These are phyloP conservation scores for Periglandula ipomoeae DNA, from an alignment of 2,329 filamentous ascomycete genomes.

Conservation along the genomic window DNA sequence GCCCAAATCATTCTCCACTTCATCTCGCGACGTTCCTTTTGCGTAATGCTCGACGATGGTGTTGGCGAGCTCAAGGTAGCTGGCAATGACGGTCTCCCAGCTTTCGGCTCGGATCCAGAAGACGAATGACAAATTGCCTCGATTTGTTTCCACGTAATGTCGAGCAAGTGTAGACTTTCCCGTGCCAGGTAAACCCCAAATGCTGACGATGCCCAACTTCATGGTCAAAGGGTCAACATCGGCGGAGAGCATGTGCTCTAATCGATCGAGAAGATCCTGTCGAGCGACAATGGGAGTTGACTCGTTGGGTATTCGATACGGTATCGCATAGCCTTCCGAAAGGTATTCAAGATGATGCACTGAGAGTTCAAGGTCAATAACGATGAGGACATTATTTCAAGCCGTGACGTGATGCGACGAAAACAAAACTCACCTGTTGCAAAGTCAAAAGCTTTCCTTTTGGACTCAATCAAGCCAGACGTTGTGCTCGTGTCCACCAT, in stretches of 20 bases:
- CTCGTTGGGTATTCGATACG: conserved; percentile 12
- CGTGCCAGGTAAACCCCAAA: conserved; percentile 15
- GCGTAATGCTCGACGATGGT: conserved; percentile 14
- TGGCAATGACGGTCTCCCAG: conserved; percentile 17
- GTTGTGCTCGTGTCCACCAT: conserved; percentile 12
- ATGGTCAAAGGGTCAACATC: conserved; percentile 6
- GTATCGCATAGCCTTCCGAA: conserved; percentile 11
- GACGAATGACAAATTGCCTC: conserved; percentile 14
- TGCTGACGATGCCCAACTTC: conserved; percentile 13
- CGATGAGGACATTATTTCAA: no score
- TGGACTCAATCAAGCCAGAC: conserved; percentile 12
- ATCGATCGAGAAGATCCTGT: conserved; percentile 10
- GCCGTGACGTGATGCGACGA: no score
- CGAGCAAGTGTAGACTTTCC: conserved; percentile 18
- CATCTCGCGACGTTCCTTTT: conserved; percentile 7
- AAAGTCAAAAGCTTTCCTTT: conserved; percentile 12
- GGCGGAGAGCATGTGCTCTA: conserved; percentile 11
- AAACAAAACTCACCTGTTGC: conserved; percentile 9
- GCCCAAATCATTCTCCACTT: conserved; percentile 16
- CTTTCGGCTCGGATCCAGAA: conserved; percentile 19
- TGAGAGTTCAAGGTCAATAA: background rate
- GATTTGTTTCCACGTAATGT: conserved; percentile 15
- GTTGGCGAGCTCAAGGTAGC: conserved; percentile 17
- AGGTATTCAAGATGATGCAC: conserved; percentile 13
- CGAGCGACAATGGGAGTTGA: conserved; percentile 10